Percentiles rank a stretch among this genome's conserved stretches.
Conservation (phyloP, 148 eudicot genomes). For the Gaultheria prostrata region DNA sequence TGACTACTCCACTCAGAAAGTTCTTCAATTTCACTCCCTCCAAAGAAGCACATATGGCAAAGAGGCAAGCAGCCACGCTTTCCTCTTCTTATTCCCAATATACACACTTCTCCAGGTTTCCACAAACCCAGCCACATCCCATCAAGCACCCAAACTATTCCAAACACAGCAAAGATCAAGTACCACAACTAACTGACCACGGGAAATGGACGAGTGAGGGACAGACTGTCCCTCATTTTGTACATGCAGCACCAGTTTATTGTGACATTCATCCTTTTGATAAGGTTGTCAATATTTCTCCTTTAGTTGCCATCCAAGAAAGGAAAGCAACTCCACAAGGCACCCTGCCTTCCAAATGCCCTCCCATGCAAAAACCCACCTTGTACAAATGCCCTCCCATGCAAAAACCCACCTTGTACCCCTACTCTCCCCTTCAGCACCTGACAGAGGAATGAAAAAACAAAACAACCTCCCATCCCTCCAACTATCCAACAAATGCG, state of each 20-base stretch:
- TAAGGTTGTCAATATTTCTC: not conserved
- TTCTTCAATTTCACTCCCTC: not conserved
- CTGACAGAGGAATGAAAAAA: not conserved
- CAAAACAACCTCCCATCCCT: not conserved
- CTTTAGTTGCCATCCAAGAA: not conserved
- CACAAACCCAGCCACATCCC: not conserved
- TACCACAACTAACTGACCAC: not conserved
- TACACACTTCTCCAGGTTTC: not conserved
- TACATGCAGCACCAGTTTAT: constrained; percentile 1
- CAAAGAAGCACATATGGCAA: not conserved
- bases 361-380: not conserved
- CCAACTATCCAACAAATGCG: too few relatives aligned
- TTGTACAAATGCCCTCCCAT: not conserved
- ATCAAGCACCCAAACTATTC: not conserved
- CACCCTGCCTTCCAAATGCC: not conserved
- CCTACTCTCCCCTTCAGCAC: not conserved
- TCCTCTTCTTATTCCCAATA: not conserved
- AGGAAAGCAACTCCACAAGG: not conserved
- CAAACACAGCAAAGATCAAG: not conserved
- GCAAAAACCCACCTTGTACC: not conserved
- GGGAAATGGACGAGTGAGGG: not conserved
- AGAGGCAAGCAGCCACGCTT: not conserved
- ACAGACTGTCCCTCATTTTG: not conserved
- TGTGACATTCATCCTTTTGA: not conserved
- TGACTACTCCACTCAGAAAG: not conserved